Percentiles rank a stretch among this genome's conserved stretches.
Conservation (phyloP, 164 flowering plant genomes). For the Aristolochia contorta region DNA sequence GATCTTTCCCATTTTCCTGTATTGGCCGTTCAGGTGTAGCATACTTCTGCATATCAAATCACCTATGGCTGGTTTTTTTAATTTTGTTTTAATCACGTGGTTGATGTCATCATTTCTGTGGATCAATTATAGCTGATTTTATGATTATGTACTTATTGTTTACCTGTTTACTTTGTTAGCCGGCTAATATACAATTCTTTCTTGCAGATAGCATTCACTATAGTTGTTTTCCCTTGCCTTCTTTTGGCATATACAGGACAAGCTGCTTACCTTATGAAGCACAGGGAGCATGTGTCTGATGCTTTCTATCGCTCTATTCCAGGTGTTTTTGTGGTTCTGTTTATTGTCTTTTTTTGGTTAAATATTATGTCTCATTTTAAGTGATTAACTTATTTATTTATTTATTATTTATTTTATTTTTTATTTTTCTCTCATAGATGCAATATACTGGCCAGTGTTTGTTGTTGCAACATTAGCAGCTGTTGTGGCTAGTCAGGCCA, state of each 20-base stretch:
- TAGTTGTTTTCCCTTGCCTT: slow-evolving; percentile 89
- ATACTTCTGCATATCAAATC: background rate
- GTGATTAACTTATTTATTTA: too few species aligned
- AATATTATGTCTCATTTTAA: background rate
- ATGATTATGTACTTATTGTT: background rate
- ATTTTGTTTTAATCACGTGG: background rate
- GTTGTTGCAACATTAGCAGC: slow-evolving; percentile 82
- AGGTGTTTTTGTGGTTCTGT: slow-evolving; percentile 24
- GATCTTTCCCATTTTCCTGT: slow-evolving; percentile 90
- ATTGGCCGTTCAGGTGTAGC: slow-evolving; percentile 45
- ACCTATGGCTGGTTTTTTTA: background rate
- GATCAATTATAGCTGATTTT: too few species aligned
- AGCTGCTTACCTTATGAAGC: slow-evolving; percentile 77
- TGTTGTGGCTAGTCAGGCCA: slow-evolving; percentile 85
- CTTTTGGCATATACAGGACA: slow-evolving; percentile 90
- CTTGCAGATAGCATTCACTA: slow-evolving; percentile 63
- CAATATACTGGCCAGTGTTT: slow-evolving; percentile 86
- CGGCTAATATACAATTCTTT: background rate
- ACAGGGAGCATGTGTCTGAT: slow-evolving; percentile 52
- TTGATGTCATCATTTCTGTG: too few species aligned
- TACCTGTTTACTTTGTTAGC: background rate
- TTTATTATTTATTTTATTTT: background rate
- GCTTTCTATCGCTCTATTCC: slow-evolving; percentile 94
- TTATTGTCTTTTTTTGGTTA: background rate
- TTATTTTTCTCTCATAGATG: slow-evolving; percentile 30